Evolutionary conservation across 768 basidiomycete species (phyloP), one percentile per base, ranked within the genome.

Genomic region (Pisolithus sp.): DNA sequence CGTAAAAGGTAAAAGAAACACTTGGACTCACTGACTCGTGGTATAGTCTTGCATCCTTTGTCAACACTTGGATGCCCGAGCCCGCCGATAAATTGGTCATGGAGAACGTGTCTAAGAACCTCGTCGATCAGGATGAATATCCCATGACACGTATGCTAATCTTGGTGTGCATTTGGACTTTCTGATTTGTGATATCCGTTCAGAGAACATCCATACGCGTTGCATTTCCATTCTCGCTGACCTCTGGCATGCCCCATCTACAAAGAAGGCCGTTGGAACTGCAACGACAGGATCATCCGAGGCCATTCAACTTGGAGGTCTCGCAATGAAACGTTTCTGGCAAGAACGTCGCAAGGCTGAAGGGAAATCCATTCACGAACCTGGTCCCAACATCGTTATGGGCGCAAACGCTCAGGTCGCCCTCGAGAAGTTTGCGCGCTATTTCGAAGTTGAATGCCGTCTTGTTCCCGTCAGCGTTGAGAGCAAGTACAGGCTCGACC

Each of bases 401-500:
- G 81, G 81, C 24, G 79, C 83, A 38, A 83, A 85, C 57, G 83
- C 83, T 3, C 83, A 86, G 55, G 83, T 85, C 44, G 81, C 82
- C 3, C 72, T 85, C 34, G 83, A 85, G 66, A 85, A 84, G 65
- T 85, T 83, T 54, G 85, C 84, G 6, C 71, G 82, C 31, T 79
- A 81, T 67, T 82, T 82, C 48, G 83, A 85, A 40, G 82, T 85
- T 38, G 85, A 86, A 57, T 74, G 70, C 45, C 69, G 83, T 9
- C 73, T 84, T 6, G 84, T 86, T 2, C 85, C 85, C 3, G 75
- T 86, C 57, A 77, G 74, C 41, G 73, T 69, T 17, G 80, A 80
- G 62, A 85, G 74, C 66, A 83, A 88, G 34, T 89, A 92, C 58
- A 80, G 88, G 50, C 84, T 94, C 62, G 85, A 86, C 52, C 76